These are phyloP conservation scores for Chaetomium tenue DNA, from an alignment of 495 filamentous ascomycete species.

Conservation along the genomic window DNA sequence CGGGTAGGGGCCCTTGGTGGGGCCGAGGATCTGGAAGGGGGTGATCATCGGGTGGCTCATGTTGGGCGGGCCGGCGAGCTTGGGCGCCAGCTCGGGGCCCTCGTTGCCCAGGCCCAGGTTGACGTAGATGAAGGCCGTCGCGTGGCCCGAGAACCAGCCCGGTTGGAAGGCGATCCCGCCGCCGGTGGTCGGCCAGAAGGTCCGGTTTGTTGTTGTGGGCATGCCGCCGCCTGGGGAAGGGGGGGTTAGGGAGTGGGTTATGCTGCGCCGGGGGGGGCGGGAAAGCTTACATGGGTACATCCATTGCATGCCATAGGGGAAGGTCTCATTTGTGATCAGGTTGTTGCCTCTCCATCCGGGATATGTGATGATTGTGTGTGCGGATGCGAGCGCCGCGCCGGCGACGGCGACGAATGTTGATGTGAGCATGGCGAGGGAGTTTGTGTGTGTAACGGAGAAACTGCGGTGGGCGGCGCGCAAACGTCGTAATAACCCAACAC, in stretches of 20 bases:
- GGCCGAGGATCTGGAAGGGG: conserved; percentile 83
- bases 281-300: conserved; percentile 84
- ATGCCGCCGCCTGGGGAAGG: conserved; percentile 76
- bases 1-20: conserved; percentile 74
- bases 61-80: conserved; percentile 61
- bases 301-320: conserved; percentile 96
- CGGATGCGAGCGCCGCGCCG: conserved; percentile 56
- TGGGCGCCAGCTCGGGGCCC: conserved; percentile 40
- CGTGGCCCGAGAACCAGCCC: conserved; percentile 91
- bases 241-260: conserved; percentile 19
- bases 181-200: conserved; percentile 84
- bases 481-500: not conserved
- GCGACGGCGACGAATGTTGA: conserved; percentile 52
- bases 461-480: not conserved
- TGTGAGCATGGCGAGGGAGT: conserved; percentile 43
- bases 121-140: conserved; percentile 82
- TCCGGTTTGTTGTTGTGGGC: conserved; percentile 73
- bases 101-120: conserved; percentile 86
- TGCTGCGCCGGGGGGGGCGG: not conserved
- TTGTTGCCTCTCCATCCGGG: conserved; percentile 95
- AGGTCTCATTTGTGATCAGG: conserved; percentile 73
- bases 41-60: conserved; percentile 82
- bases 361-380: conserved; percentile 89
- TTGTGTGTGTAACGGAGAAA: conserved; percentile 11
- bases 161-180: conserved; percentile 86